phyloP scores from a whole-genome alignment of 2,329 filamentous ascomycete species.

The Stagonosporopsis tanaceti region DNA sequence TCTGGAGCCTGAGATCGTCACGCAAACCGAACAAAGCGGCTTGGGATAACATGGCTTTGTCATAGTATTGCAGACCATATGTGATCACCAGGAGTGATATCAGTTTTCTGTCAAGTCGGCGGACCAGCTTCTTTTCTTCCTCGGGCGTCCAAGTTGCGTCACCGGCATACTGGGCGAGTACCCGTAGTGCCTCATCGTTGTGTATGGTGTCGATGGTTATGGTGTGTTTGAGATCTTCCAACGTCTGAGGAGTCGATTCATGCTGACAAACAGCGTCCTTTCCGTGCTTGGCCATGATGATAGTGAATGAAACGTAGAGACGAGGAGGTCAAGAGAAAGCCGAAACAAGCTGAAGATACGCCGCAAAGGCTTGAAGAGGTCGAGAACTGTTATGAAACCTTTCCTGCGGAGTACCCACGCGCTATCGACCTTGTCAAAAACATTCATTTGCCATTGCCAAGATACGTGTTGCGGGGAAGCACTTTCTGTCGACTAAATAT shows the following conservation, averaged over 20 bases:
- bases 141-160: slow-evolving; percentile 57
- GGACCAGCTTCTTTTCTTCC: slow-evolving; percentile 39
- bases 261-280: background rate
- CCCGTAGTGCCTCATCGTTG: slow-evolving; percentile 27
- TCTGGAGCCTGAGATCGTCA: slow-evolving; percentile 45
- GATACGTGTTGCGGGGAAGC: slow-evolving; percentile 6
- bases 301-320: too few relatives aligned
- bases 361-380: background rate
- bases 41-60: slow-evolving; percentile 61
- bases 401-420: background rate
- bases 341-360: background rate
- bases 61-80: slow-evolving; percentile 43
- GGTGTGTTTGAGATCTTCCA: slow-evolving; percentile 6
- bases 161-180: slow-evolving; percentile 48
- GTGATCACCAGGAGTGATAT: slow-evolving; percentile 36
- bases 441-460: slow-evolving; percentile 7
- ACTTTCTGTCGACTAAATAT: slow-evolving; percentile 8
- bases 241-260: slow-evolving; percentile 5
- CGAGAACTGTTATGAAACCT: background rate
- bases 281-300: background rate
- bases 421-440: background rate
- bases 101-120: slow-evolving; percentile 35
- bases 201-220: slow-evolving; percentile 29
- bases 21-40: slow-evolving; percentile 50
- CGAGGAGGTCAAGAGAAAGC: too few relatives aligned